These are phyloP conservation scores for Colletotrichum coccodes DNA, from an alignment of 2,329 filamentous ascomycete genomes.

Conservation along the genomic window DNA sequence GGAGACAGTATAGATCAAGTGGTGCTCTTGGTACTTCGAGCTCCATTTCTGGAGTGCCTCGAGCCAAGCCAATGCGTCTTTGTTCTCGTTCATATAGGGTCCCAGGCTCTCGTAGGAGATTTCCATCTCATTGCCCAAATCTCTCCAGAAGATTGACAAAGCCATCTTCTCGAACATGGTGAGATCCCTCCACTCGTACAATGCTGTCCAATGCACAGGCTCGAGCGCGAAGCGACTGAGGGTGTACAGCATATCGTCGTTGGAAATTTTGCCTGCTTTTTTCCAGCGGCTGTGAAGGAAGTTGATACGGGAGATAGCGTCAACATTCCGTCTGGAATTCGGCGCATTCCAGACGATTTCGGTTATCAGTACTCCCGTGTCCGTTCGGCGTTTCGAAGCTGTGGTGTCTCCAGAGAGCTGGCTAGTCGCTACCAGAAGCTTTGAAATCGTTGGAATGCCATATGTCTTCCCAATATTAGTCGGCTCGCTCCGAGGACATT, in stretches of 20 bases:
- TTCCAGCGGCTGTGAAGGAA: conserved; percentile 70
- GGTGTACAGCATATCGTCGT: conserved; percentile 74
- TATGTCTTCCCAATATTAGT: conserved; percentile 45
- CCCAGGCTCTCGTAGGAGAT: conserved; percentile 58
- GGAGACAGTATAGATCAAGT: conserved; percentile 52
- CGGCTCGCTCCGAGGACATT: neutral
- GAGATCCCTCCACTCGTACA: conserved; percentile 67
- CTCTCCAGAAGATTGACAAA: conserved; percentile 67
- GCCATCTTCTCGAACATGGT: conserved; percentile 66
- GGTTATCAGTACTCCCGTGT: conserved; percentile 59
- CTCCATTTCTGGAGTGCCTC: conserved; percentile 62
- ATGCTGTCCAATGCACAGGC: conserved; percentile 61
- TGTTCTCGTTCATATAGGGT: conserved; percentile 50
- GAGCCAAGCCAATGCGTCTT: conserved; percentile 62
- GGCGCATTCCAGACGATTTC: conserved; percentile 58
- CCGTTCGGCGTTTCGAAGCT: conserved; percentile 62
- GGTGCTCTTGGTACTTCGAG: conserved; percentile 55
- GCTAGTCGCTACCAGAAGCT: conserved; percentile 57
- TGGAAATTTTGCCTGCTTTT: conserved; percentile 66
- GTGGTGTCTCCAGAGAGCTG: conserved; percentile 54
- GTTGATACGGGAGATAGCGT: conserved; percentile 72
- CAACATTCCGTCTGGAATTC: conserved; percentile 52
- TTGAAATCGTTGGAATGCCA: conserved; percentile 65
- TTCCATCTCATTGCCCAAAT: conserved; percentile 64
- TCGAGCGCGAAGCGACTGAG: conserved; percentile 68